Evolutionary conservation across 169 alveolate species (phyloP).

Genomic region (Neospora caninum): DNA sequence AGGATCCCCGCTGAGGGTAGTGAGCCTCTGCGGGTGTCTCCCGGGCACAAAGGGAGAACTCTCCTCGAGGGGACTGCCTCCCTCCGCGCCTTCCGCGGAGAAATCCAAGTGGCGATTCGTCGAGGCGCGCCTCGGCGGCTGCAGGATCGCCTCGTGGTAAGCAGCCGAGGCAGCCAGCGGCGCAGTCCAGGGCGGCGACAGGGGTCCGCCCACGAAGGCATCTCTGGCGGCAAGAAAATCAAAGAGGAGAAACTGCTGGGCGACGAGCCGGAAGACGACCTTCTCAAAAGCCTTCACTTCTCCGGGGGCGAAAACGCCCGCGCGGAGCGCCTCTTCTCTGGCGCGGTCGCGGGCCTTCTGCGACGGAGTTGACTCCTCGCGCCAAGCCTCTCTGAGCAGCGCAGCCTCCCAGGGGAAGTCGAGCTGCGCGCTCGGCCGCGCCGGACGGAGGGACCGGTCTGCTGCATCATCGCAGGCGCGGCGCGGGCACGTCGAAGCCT

Average conservation of each 20-base stretch:
- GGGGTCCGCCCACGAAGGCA: neutral
- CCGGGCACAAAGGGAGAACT: too few relatives aligned
- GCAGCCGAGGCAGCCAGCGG: slow-evolving; percentile 20
- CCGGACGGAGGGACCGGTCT: too few relatives aligned
- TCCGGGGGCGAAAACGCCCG: neutral
- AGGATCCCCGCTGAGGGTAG: too few relatives aligned
- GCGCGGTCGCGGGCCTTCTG: neutral
- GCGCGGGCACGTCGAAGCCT: neutral
- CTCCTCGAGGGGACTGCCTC: too few relatives aligned
- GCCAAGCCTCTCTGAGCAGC: neutral
- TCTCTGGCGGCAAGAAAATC: neutral
- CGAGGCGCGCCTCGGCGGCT: neutral
- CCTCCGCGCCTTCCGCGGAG: too few relatives aligned
- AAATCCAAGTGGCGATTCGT: too few relatives aligned
- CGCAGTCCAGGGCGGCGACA: neutral
- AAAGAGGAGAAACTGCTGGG: slow-evolving; percentile 34
- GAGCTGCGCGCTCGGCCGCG: neutral
- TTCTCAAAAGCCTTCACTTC: neutral
- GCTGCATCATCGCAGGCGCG: neutral
- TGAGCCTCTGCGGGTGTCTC: too few relatives aligned
- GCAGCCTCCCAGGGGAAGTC: neutral
- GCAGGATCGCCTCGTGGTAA: neutral
- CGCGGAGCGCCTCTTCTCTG: neutral
- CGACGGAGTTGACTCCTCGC: neutral
- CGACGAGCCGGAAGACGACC: neutral